Percentiles rank a stretch among this genome's conserved stretches.
Evolutionary conservation across 116 monocot genomes (phyloP).

Genomic region (Posidonia oceanica): DNA sequence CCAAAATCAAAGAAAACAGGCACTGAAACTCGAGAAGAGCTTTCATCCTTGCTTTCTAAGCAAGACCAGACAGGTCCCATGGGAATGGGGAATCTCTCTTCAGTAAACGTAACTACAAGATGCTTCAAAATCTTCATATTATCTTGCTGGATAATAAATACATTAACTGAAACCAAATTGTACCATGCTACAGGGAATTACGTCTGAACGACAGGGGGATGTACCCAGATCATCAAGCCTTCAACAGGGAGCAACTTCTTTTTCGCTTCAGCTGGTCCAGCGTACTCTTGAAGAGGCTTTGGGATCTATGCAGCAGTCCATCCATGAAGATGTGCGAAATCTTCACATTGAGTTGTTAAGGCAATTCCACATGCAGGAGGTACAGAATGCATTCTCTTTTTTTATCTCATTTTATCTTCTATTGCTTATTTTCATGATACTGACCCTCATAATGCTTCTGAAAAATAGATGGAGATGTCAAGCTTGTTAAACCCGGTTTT

Average conservation of each 20-base stretch:
- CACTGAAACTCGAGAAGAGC: constrained; percentile 71
- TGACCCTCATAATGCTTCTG: neutral
- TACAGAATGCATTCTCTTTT: constrained; percentile 7
- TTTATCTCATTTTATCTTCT: neutral
- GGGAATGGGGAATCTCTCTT: constrained; percentile 21
- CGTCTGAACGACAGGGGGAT: constrained; percentile 17
- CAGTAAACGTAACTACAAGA: constrained; percentile 34
- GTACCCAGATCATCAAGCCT: constrained; percentile 28
- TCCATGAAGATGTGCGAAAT: constrained; percentile 85
- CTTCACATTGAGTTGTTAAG: constrained; percentile 88
- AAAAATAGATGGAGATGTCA: constrained; percentile 36
- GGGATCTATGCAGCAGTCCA: constrained; percentile 62
- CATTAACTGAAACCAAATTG: constrained; percentile 2
- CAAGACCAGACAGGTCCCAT: constrained; percentile 24
- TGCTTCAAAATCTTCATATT: neutral
- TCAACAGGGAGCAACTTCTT: constrained; percentile 57
- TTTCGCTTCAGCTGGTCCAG: constrained; percentile 85
- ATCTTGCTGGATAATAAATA: neutral
- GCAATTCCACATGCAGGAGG: constrained; percentile 97
- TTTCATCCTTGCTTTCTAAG: constrained; percentile 20
- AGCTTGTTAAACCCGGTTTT: constrained; percentile 19
- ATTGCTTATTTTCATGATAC: neutral
- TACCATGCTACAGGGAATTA: constrained; percentile 28
- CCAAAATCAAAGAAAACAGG: constrained; percentile 88
- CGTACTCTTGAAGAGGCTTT: constrained; percentile 89